Base-by-base conservation (phyloP, 768 basidiomycete species). In the Macrolepiota fuliginosa region DNA sequence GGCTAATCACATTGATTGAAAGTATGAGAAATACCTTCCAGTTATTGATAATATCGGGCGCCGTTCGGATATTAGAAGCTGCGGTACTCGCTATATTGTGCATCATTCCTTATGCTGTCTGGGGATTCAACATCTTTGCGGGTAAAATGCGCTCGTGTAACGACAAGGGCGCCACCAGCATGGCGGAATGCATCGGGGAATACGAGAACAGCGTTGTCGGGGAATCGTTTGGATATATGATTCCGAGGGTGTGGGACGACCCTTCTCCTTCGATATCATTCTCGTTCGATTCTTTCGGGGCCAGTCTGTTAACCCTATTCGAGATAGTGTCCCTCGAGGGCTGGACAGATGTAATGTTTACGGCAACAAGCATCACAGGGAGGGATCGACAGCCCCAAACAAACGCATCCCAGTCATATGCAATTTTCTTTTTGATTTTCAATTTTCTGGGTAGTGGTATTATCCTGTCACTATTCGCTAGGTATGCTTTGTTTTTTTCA, bases 241-340 rank as follows among this genome's bases (percentile, higher is more conserved):
- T 86, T 6, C 96, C 96, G 17, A 84, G 93, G 19, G 88, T 85
- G n/a, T 98, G 96, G 96, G 80, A 85, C 59, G 89, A 93, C 65
- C 94, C 96, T 6, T 83, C 86, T 0, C 89, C 89, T 4, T 90
- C 89, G n/a, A 93, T 91, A 1, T 82, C 82, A 1, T 98, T 94
- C 76, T 90, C 89, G 1, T 98, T 98, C 69, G 96, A 98, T 74
- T 85, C 79, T 13, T 98, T 98, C 74, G 80, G 84, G 6, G 76
- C 88, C 3, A 90, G 93, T 0, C 77, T 98, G 40, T 82, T 98
- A 56, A 97, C 98, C 68, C 81, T 98, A 1, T 98, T 97, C 68
- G 96, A 98, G 74, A 94, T 96, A 65, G 92, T 98, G 24, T 96
- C 95, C 0, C 77, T 97, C 53, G 95, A 96, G 75, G 96, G 96